phyloP scores from a whole-genome alignment of 768 basidiomycete genomes.

The Phanerochaete sordida region DNA sequence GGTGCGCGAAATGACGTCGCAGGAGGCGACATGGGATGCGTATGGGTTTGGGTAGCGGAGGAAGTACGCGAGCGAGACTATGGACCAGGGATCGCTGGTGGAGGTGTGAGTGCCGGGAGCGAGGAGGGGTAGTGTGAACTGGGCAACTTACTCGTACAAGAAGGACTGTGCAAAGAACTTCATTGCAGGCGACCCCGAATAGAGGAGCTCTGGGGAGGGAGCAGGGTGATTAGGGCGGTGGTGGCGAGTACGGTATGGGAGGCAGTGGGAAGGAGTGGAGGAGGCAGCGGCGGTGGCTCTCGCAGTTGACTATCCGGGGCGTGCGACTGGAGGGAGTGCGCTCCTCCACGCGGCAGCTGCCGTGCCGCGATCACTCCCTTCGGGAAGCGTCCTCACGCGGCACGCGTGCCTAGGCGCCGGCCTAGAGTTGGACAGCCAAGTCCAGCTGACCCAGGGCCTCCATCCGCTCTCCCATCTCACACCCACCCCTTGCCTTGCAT shows the following conservation, averaged over 20 bases:
- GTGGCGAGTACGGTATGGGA: not conserved
- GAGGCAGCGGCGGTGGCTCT: constrained; percentile 8
- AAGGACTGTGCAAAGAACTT: constrained; percentile 55
- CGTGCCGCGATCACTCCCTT: not conserved
- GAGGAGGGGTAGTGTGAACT: not conserved
- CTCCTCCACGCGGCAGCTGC: not conserved
- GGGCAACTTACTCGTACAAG: constrained; percentile 47
- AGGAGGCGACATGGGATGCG: constrained; percentile 89
- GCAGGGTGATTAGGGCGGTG: not conserved
- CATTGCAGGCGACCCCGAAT: constrained; percentile 42
- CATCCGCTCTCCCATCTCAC: too few relatives aligned
- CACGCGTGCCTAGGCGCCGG: not conserved
- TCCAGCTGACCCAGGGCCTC: not conserved
- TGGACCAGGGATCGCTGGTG: constrained; percentile 86
- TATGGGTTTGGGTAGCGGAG: constrained; percentile 95
- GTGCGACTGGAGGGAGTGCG: constrained; percentile 3
- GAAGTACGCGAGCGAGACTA: constrained; percentile 90
- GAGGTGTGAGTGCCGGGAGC: not conserved
- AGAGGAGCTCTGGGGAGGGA: not conserved
- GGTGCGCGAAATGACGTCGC: constrained; percentile 88
- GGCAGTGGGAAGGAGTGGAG: not conserved
- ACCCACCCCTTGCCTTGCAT: too few relatives aligned
- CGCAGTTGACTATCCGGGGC: not conserved
- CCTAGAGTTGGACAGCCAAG: not conserved
- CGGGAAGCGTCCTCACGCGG: not conserved